phyloP scores from a whole-genome alignment of 352 stramenopile species.

The Phytophthora constricta region DNA sequence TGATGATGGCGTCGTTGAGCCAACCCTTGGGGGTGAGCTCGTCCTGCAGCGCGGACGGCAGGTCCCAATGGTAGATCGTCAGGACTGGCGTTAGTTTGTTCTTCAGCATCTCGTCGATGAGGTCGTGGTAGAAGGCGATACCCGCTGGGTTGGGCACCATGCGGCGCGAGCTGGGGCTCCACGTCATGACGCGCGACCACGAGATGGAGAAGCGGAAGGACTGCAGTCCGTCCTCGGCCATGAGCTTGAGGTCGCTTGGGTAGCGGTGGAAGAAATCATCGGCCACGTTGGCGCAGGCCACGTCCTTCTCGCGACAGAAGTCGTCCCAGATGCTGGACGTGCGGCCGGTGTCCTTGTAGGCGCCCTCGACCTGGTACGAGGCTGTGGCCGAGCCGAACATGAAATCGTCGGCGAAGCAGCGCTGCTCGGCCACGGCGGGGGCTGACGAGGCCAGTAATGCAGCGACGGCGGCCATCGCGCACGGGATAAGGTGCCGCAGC shows the following conservation, averaged over 20 bases:
- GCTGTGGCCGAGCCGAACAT: constrained; percentile 89
- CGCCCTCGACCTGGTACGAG: constrained; percentile 93
- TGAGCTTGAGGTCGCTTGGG: constrained; percentile 91
- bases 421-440: constrained; percentile 17
- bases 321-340: constrained; percentile 87
- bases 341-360: constrained; percentile 67
- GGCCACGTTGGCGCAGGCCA: constrained; percentile 88
- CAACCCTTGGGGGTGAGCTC: constrained; percentile 66
- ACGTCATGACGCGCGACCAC: constrained; percentile 91
- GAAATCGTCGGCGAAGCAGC: constrained; percentile 67
- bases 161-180: constrained; percentile 48
- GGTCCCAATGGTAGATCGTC: no score
- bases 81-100: constrained; percentile 88
- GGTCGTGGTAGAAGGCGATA: constrained; percentile 91
- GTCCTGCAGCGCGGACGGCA: no score
- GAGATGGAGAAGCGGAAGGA: constrained; percentile 94
- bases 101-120: constrained; percentile 86
- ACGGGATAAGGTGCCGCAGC: constrained; percentile 18
- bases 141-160: constrained; percentile 83
- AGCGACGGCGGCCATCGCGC: constrained; percentile 15
- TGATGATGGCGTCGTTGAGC: constrained; percentile 52
- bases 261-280: constrained; percentile 94
- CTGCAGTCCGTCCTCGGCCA: constrained; percentile 90
- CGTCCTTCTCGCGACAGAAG: constrained; percentile 52
- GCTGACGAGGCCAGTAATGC: constrained; percentile 1